Base-by-base conservation (phyloP, 1,139 yeast genomes). In the Suhomyces terraborum region DNA sequence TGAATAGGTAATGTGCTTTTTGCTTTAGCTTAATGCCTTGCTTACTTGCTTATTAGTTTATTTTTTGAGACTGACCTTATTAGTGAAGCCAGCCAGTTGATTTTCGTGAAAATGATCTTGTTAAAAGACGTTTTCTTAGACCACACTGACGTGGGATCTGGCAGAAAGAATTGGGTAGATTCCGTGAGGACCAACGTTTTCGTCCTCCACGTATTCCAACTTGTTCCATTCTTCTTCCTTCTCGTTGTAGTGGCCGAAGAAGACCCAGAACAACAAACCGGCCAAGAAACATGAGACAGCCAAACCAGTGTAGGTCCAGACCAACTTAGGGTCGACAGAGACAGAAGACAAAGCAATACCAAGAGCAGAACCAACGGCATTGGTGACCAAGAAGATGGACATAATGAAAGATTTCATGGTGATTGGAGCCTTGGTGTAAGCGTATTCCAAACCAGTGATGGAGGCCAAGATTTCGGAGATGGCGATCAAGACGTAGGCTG, bases 281-380 rank as follows among this genome's bases (percentile, higher is more conserved):
- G 84, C 80, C 49, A 80, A 55, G 57, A 79, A 67, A 54, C 84
- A 73, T 16, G 85, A 69, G 35, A 73, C 65, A 10, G 82, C 83
- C 50, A 84, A 70, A 44, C 85, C 85, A 35, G 79, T 67, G 64
- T 79, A 84, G 54, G 76, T 70, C 86, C 87, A 82, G 34, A 77
- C 77, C 54, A 80, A 75, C 66, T 83, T 79, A 36, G 91, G 91
- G 61, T 84, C 79, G 44, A 64, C 74, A 14, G 87, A 72, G 14
- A 81, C 77, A 16, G 88, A 75, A 13, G 87, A 78, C 46, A 84
- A 67, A 7, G 88, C 88, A 62, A 82, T 81, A 58, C 88, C 89
- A 35, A 84, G 58, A 24, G 88, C 87, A 21, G 88, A 73, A 53
- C 91, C 91, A 46, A 78, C 49, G 12, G 88, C 88, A 51, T 73